Percentiles rank a stretch among this genome's conserved stretches.
phyloP scores from a whole-genome alignment of 306 rosid species.

The Acacia crassicarpa region DNA sequence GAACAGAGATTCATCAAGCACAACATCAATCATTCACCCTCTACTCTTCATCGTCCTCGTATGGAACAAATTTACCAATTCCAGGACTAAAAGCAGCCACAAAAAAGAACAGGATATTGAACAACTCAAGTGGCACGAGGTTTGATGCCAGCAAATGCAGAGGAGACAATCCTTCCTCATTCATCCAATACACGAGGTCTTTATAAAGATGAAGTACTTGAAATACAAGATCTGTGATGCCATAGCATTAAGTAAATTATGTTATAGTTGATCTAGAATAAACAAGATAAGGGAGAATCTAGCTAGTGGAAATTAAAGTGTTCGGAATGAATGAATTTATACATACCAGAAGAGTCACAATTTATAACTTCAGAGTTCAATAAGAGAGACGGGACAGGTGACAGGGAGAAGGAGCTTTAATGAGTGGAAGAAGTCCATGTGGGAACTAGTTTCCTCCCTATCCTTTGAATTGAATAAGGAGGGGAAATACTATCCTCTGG shows the following conservation, averaged over 20 bases:
- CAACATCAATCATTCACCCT: constrained; percentile 9
- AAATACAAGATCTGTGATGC: background rate
- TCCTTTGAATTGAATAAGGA: too few relatives aligned
- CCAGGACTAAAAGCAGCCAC: constrained; percentile 95
- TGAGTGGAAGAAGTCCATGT: too few relatives aligned
- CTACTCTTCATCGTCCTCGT: constrained; percentile 66
- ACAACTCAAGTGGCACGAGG: constrained; percentile 67
- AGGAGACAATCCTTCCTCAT: constrained; percentile 40
- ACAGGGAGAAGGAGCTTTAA: too few relatives aligned
- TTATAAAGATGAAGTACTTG: constrained; percentile 44
- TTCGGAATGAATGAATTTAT: background rate
- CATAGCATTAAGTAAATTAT: background rate
- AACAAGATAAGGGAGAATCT: background rate
- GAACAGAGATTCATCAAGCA: background rate
- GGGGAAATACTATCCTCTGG: too few relatives aligned
- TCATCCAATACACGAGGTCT: constrained; percentile 19
- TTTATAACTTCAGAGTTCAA: background rate
- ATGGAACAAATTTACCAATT: constrained; percentile 80
- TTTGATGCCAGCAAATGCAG: constrained; percentile 60
- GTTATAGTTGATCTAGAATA: background rate
- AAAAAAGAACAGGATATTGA: constrained; percentile 87
- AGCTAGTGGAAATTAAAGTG: background rate
- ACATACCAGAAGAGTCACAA: background rate
- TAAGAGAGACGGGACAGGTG: too few relatives aligned
- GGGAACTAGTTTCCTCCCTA: too few relatives aligned